Evolutionary conservation across 2,329 filamentous ascomycete species (phyloP), one percentile per base, ranked within the genome.

Genomic region (Phoma sp.): DNA sequence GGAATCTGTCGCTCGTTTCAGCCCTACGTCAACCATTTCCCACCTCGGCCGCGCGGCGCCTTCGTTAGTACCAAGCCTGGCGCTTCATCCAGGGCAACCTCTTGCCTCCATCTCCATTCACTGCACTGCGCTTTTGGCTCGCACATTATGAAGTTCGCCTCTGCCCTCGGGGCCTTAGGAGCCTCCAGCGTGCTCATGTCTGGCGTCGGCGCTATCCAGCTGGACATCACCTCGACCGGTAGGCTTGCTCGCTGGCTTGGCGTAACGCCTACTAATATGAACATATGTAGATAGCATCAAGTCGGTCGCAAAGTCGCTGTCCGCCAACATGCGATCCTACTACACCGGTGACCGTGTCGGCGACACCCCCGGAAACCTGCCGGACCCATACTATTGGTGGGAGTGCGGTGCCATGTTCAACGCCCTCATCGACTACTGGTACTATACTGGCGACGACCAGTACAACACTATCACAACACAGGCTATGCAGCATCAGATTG

Each of bases 401-500:
- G 74, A 77, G 61, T 73, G 69, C 17, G 75, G 75, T 33, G 76
- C 74, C 51, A 75, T 77, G 71, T 77, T 73, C 58, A 70, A 65
- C 43, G 64, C 71, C 15, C 64, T 77, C 40, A 70, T 78, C 45
- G 74, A 78, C 50, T 78, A 77, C 64, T 77, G 74, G 74, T 74
- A 76, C 58, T 77, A 77, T 58, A 77, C 75, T 4, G 75, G 75
- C 43, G 75, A 77, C 56, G 61, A 70, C 39, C 62, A 68, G 46
- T 77, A 75, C 61, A 77, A 77, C 51, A 59, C 57, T 29, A 77
- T 77, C 40, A 76, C 71, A 1, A 57, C 56, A 4, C 74, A 76
- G 59, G 92, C 84, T 12, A 81, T 96, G 64, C 81, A 92, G 41
- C 87, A 84, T 71, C 92, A 96, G 74, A 85, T 88, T 48, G 91